Conservation (phyloP, 139 green algal species). For the Chlorella sp. region DNA sequence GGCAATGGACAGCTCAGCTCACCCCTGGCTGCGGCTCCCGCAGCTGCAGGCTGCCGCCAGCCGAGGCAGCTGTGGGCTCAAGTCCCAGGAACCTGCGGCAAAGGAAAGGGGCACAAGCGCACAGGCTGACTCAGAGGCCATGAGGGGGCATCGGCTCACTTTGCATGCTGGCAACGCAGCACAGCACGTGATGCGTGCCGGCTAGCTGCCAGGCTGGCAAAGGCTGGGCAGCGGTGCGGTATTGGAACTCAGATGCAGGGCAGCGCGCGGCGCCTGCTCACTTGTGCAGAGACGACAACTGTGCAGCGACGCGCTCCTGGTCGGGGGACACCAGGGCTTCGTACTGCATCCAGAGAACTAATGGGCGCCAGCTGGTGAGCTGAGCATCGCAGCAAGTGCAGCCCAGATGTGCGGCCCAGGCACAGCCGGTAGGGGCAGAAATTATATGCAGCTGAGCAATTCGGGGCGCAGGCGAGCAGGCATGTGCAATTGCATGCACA, state of each 20-base stretch:
- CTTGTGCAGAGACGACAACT: constrained; percentile 25
- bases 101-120: not conserved
- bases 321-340: constrained; percentile 11
- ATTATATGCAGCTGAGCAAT: too few species aligned
- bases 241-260: too few species aligned
- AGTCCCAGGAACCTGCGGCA: constrained; percentile 15
- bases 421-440: too few species aligned
- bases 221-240: too few species aligned
- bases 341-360: not conserved
- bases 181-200: too few species aligned
- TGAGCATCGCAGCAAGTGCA: not conserved
- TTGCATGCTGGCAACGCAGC: too few species aligned
- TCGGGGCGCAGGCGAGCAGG: too few species aligned
- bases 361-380: not conserved
- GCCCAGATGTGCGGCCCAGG: not conserved
- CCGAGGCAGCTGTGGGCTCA: not conserved
- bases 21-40: too few species aligned
- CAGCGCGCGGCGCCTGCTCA: not conserved
- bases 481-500: too few species aligned
- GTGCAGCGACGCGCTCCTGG: not conserved
- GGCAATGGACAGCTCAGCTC: too few species aligned
- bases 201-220: too few species aligned
- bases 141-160: too few species aligned
- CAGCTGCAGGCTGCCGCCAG: not conserved
- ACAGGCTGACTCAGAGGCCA: not conserved